Base-by-base conservation (phyloP, 148 eudicot genomes). In the Cornus kousa region DNA sequence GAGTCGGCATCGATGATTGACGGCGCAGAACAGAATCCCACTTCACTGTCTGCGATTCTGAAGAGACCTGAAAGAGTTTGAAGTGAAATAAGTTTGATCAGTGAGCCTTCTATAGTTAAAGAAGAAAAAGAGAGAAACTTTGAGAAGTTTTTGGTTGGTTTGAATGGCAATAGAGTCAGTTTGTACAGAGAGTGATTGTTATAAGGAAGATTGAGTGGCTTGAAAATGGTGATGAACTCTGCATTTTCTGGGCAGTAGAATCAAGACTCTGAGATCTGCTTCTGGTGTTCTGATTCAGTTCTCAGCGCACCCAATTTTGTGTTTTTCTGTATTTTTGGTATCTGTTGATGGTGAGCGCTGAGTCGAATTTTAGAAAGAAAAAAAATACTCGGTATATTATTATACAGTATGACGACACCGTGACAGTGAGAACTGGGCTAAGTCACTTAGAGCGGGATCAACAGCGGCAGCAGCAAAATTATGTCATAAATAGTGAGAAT, bases 21-120 rank as follows among this genome's bases (percentile, higher is more conserved):
- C 33, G 85, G 78, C 10, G 89, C 91, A 53, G 92, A 88, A 82
- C 95, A 93, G 74, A 93, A 88, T 64, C 95, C 97, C 73, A 87
- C 86, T 71, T 76, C 78, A 39, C 86, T 48, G 22, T 77, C 76
- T 5, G 79, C 84, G 3, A 77, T 62, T 35, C 31, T 78, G 48
- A 86, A 8, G 37, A 84, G 17, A 89, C 93, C 94, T 91, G 82
- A 11, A 79, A 74, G 19, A 32, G 62, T 46, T 76, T 32, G 59
- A 32, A 70, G 13, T 23, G 48, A 60, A 1, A 32, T 10, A 74
- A 68, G 5, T 37, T 53, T 35, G 19, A 55, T 80, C 24, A 23
- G 68, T n/a, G 48, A 43, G 62, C 23, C 5, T 62, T 70, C 12
- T 39, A 73, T 65, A 6, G 32, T 40, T 67, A 40, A 17, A 46